Evolutionary conservation across 140 eudicot genomes (phyloP).

Genomic region (Flaveria floridana): DNA sequence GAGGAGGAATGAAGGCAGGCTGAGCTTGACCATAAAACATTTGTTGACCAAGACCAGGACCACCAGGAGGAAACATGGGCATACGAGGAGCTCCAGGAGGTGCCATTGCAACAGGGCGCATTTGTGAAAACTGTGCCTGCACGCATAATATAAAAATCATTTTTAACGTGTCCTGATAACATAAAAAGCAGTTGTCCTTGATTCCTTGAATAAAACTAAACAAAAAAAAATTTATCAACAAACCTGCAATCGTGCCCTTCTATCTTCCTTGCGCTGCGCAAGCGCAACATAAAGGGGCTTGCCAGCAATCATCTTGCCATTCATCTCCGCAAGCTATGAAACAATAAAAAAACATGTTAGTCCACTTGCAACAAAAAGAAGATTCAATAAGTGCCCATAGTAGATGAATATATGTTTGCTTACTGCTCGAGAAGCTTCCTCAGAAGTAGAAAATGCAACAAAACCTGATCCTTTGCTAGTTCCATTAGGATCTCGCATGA

Average conservation of each 20-base stretch:
- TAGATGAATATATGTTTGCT: conserved; percentile 24
- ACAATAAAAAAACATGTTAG: conserved; percentile 3
- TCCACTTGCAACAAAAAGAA: neutral
- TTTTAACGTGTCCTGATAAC: neutral
- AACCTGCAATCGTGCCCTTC: conserved; percentile 11
- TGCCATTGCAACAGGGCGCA: conserved; percentile 49
- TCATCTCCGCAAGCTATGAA: conserved; percentile 43
- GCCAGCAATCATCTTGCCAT: conserved; percentile 53
- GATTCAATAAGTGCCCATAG: neutral
- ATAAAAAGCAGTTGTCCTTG: neutral
- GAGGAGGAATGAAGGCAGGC: conserved; percentile 68
- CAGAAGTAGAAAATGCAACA: conserved; percentile 50
- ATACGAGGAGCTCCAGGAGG: conserved; percentile 47
- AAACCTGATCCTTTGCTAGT: conserved; percentile 46
- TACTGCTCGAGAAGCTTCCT: conserved; percentile 58
- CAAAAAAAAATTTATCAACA: neutral
- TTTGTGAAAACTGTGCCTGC: conserved; percentile 37
- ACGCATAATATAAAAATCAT: conserved; percentile 8
- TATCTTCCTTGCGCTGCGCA: conserved; percentile 38
- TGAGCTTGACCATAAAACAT: conserved; percentile 32
- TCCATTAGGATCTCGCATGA: conserved; percentile 49
- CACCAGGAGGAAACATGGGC: conserved; percentile 53
- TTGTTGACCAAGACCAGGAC: conserved; percentile 19
- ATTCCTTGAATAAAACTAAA: neutral
- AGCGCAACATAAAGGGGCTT: conserved; percentile 39